Evolutionary conservation across 768 basidiomycete species (phyloP).

Genomic region (Boletus rubescentipes): DNA sequence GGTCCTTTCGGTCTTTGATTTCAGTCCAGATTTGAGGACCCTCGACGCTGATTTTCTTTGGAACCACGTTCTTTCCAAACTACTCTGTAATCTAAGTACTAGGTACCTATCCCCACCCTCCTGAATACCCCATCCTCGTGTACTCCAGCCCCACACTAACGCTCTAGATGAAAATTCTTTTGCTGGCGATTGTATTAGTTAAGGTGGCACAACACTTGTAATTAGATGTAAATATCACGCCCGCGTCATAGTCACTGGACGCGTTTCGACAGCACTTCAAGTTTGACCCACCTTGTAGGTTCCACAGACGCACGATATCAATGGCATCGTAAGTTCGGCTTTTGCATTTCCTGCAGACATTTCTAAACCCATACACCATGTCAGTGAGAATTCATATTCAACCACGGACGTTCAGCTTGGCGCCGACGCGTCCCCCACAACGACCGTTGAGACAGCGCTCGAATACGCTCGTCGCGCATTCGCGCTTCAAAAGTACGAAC

Average conservation of each 20-base stretch:
- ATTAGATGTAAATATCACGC: constrained; percentile 20
- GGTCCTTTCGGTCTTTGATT: constrained; percentile 13
- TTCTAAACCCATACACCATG: not conserved
- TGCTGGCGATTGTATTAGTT: not conserved
- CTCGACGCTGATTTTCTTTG: constrained; percentile 7
- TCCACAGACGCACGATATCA: no score
- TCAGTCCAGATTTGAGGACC: constrained; percentile 3
- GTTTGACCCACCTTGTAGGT: no score
- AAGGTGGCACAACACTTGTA: not conserved
- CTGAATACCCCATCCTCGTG: constrained; percentile 20
- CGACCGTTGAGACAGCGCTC: constrained; percentile 54
- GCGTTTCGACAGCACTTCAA: constrained; percentile 5
- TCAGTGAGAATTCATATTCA: constrained; percentile 13
- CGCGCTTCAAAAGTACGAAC: constrained; percentile 82
- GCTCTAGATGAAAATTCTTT: not conserved
- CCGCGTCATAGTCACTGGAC: constrained; percentile 10
- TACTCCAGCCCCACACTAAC: not conserved
- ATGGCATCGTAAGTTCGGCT: constrained; percentile 29
- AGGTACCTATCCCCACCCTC: constrained; percentile 9
- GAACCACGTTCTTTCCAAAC: constrained; percentile 4
- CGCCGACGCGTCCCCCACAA: constrained; percentile 29
- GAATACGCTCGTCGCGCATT: constrained; percentile 87
- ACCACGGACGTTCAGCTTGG: not conserved
- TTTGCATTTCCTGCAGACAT: not conserved
- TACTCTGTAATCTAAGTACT: constrained; percentile 24